Conservation (phyloP, 1,139 yeast genomes). For the Blastobotrys serpentis region DNA sequence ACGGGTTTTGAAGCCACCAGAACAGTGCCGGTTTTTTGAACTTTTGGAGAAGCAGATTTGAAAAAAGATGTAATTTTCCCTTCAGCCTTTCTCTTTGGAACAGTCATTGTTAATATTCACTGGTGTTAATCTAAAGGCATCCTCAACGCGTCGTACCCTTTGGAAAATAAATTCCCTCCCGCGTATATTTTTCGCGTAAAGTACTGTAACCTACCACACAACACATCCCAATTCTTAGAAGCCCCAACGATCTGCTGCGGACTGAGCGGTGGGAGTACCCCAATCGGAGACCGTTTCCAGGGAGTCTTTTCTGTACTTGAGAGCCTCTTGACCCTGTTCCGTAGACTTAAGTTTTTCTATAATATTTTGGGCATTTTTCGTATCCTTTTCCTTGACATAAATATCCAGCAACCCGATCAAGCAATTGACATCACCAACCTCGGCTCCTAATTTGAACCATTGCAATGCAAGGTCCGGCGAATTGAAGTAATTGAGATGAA, state of each 20-base stretch:
- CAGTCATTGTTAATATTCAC: conserved; percentile 6
- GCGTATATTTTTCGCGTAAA: conserved; percentile 2
- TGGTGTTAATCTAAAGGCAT: too few species aligned
- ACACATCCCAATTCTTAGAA: too few species aligned
- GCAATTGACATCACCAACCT: conserved; percentile 58
- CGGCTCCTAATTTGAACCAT: conserved; percentile 84
- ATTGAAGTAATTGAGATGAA: conserved; percentile 53
- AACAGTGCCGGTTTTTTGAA: conserved; percentile 18
- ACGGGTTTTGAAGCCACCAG: background rate
- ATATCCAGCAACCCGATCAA: conserved; percentile 72
- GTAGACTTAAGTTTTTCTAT: background rate
- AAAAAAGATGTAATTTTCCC: conserved; percentile 25
- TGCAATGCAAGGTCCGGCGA: conserved; percentile 59
- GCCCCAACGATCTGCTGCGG: conserved; percentile 13
- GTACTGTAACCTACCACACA: too few species aligned
- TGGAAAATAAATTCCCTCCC: background rate
- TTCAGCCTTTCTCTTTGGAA: conserved; percentile 4
- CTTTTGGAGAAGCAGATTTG: conserved; percentile 19
- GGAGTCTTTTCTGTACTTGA: conserved; percentile 9
- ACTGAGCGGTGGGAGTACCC: background rate
- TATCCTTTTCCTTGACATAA: conserved; percentile 18
- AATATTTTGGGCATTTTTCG: conserved; percentile 3
- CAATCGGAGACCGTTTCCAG: background rate
- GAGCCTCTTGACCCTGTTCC: conserved; percentile 1
- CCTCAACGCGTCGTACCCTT: conserved; percentile 7